Percentiles rank a stretch among this genome's conserved stretches.
These are phyloP conservation scores for Leishmania guyanensis DNA, from an alignment of 208 protist genomes.

Conservation along the genomic window DNA sequence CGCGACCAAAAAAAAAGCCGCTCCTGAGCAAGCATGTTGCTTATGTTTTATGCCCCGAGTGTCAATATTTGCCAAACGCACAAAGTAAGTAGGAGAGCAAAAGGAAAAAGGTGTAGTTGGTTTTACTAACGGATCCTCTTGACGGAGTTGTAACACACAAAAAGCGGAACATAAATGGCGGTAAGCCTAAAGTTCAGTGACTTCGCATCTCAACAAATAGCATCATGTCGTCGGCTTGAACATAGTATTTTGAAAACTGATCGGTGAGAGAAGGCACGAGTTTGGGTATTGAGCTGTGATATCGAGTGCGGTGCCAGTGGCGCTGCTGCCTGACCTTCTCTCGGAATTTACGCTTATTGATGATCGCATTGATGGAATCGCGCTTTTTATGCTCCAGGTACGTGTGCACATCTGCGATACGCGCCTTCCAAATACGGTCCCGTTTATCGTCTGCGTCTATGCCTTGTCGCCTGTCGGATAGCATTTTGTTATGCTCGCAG, in stretches of 20 bases:
- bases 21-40: not conserved
- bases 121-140: not conserved
- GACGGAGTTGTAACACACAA: not conserved
- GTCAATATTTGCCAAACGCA: not conserved
- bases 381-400: conserved; percentile 15
- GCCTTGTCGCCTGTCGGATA: not conserved
- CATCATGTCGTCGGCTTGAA: conserved; percentile 4
- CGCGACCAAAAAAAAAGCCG: not conserved
- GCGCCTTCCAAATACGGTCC: conserved; percentile 11
- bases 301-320: not conserved
- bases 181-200: not conserved
- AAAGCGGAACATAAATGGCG: not conserved
- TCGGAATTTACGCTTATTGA: conserved; percentile 12
- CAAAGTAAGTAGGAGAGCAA: not conserved
- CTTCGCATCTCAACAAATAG: conserved; percentile 6
- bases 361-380: conserved; percentile 6
- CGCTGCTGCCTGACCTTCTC: conserved; percentile 3
- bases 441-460: not conserved
- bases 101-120: not conserved
- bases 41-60: not conserved
- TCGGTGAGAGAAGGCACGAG: not conserved
- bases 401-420: conserved; percentile 21
- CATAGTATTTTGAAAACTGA: not conserved
- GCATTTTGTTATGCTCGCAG: not conserved
- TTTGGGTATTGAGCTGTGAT: not conserved